A percentile compares a stretch with the other conserved stretches of the same genome.
phyloP scores from a whole-genome alignment of 345 rosid genomes.

The Melaleuca quinquenervia region DNA sequence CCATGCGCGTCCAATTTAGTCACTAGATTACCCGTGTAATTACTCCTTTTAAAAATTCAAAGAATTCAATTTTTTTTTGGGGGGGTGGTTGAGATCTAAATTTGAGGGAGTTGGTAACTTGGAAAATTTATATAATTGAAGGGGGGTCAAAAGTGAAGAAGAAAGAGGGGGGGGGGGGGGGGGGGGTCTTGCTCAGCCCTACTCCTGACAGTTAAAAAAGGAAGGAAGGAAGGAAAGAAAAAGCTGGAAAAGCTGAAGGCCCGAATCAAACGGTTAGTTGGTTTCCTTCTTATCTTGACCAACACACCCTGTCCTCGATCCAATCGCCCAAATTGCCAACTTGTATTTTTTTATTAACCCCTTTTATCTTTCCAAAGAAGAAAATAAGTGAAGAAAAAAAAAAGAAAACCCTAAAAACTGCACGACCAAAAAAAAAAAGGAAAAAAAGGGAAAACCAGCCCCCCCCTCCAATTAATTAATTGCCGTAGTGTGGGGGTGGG shows the following conservation, averaged over 20 bases:
- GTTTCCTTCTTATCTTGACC: not conserved
- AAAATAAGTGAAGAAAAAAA: not conserved
- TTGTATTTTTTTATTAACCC: not conserved
- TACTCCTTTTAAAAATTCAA: not conserved
- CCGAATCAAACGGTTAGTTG: not conserved
- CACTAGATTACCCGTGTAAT: accelerated
- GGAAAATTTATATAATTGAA: not conserved
- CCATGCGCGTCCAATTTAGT: not conserved
- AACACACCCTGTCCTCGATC: not conserved
- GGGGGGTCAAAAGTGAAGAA: not conserved
- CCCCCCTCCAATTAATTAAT: not conserved
- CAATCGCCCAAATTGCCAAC: not conserved
- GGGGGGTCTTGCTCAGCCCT: too few species aligned
- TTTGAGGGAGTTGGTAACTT: not conserved
- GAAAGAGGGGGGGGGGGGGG: too few species aligned
- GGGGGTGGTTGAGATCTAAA: not conserved
- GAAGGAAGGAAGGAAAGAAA: not conserved
- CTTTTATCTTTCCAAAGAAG: not conserved
- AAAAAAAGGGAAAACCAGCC: not conserved
- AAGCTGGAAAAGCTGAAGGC: not conserved
- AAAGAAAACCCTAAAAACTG: not conserved
- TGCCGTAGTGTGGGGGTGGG: not conserved
- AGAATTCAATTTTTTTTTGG: too few species aligned
- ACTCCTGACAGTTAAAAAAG: not conserved
- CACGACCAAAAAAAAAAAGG: too few species aligned